Percentiles rank a stretch among this genome's conserved stretches.
These are phyloP conservation scores for Penicillium lagena DNA, from an alignment of 495 filamentous ascomycete genomes.

Conservation along the genomic window DNA sequence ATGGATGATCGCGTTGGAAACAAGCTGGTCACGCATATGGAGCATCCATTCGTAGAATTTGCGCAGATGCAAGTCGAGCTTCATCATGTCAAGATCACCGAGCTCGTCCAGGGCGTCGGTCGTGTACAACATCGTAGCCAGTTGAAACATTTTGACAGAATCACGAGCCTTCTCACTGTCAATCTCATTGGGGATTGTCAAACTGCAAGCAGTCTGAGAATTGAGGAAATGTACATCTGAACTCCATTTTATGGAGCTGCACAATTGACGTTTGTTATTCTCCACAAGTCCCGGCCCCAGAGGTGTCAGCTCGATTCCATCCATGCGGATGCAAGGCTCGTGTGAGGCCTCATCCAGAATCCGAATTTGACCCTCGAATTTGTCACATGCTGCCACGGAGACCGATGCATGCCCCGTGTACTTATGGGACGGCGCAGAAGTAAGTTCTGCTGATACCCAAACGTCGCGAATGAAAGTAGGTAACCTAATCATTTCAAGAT, in stretches of 20 bases:
- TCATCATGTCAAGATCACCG: slow-evolving; percentile 1
- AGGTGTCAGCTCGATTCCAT: slow-evolving; percentile 21
- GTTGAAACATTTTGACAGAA: slow-evolving; percentile 17
- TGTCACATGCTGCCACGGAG: slow-evolving; percentile 3
- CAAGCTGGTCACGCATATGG: slow-evolving; percentile 3
- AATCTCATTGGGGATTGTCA: not conserved
- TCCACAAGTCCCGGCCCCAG: slow-evolving; percentile 11
- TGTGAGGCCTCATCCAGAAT: slow-evolving; percentile 10
- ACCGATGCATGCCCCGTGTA: slow-evolving; percentile 16
- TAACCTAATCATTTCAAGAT: slow-evolving; percentile 12
- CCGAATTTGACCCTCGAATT: slow-evolving; percentile 17
- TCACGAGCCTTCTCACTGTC: slow-evolving; percentile 1
- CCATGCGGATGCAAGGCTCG: slow-evolving; percentile 10
- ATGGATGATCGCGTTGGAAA: slow-evolving; percentile 14
- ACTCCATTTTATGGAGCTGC: slow-evolving; percentile 16
- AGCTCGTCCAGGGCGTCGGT: slow-evolving; percentile 16
- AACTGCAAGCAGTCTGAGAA: slow-evolving; percentile 5
- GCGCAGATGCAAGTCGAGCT: slow-evolving; percentile 12
- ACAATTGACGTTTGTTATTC: slow-evolving; percentile 9
- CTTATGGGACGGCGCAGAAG: slow-evolving; percentile 3
- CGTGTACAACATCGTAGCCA: slow-evolving; percentile 17
- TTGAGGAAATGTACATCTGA: slow-evolving; percentile 16
- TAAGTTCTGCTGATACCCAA: slow-evolving; percentile 22
- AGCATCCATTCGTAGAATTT: slow-evolving; percentile 22
- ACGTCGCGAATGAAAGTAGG: slow-evolving; percentile 21